phyloP scores from a whole-genome alignment of 1,284 basidiomycete genomes.

The Bondarzewia mesenterica region DNA sequence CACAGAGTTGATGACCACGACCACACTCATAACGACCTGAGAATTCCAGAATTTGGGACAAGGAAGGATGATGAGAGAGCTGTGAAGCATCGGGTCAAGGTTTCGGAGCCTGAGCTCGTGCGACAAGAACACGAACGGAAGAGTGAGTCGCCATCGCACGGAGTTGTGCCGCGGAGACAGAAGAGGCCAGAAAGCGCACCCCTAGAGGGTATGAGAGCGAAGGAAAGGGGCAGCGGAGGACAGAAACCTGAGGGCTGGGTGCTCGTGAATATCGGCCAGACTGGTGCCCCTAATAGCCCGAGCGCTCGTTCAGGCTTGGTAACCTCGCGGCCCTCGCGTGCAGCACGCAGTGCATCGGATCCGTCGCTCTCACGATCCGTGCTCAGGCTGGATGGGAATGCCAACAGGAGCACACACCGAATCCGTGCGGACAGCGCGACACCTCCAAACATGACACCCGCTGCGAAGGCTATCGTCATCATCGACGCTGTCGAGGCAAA shows the following conservation, averaged over 20 bases:
- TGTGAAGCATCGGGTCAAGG: slow-evolving; percentile 15
- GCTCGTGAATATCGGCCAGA: slow-evolving; percentile 12
- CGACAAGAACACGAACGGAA: slow-evolving; percentile 13
- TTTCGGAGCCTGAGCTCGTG: slow-evolving; percentile 15
- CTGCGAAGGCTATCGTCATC: slow-evolving; percentile 53
- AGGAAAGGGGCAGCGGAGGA: slow-evolving; percentile 2
- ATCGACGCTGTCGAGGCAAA: slow-evolving; percentile 44
- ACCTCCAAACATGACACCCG: slow-evolving; percentile 27
- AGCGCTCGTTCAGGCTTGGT: background rate
- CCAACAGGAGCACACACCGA: background rate
- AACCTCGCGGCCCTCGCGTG: background rate
- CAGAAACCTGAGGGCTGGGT: slow-evolving; percentile 13
- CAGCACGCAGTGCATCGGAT: background rate
- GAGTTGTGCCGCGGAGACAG: slow-evolving; percentile 9
- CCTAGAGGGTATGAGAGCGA: background rate
- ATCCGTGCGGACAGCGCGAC: background rate
- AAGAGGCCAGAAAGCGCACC: background rate
- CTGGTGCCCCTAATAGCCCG: slow-evolving; percentile 3
- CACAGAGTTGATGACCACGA: background rate
- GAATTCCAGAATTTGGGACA: slow-evolving; percentile 14
- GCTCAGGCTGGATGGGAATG: no score
- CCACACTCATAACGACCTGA: slow-evolving; percentile 19
- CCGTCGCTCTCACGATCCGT: background rate
- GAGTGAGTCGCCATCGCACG: slow-evolving; percentile 19
- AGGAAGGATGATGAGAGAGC: slow-evolving; percentile 4